Evolutionary conservation across 208 protist genomes (phyloP).

Genomic region (Leishmania arabica): DNA sequence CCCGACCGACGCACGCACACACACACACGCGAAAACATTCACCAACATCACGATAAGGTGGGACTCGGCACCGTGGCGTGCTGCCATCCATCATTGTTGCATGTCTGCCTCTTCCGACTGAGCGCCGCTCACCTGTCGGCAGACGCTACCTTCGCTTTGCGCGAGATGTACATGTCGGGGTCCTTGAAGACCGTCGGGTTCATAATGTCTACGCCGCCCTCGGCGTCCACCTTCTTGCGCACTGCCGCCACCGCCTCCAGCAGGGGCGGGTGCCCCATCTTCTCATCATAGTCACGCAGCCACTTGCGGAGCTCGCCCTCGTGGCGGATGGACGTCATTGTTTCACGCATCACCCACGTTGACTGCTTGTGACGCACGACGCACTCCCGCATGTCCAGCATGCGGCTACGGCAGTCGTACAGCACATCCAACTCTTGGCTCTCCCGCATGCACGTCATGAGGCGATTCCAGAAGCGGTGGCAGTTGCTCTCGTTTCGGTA

Average conservation of each 20-base stretch:
- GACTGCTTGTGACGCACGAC: constrained; percentile 80
- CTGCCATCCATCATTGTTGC: not conserved
- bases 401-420: constrained; percentile 86
- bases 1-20: not conserved
- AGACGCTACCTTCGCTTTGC: not conserved
- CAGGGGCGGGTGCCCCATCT: constrained; percentile 80
- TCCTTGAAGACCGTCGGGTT: constrained; percentile 89
- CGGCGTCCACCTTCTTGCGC: constrained; percentile 55
- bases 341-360: constrained; percentile 87
- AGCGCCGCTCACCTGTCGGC: not conserved
- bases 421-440: constrained; percentile 87
- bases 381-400: constrained; percentile 87
- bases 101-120: too few species aligned
- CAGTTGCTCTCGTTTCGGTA: constrained; percentile 79
- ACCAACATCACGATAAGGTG: not conserved
- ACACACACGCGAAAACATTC: not conserved
- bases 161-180: constrained; percentile 75
- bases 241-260: constrained; percentile 78
- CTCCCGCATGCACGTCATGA: constrained; percentile 85
- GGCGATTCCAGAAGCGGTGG: constrained; percentile 77
- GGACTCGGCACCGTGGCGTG: not conserved
- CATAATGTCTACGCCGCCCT: constrained; percentile 74
- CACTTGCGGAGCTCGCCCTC: constrained; percentile 71
- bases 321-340: constrained; percentile 75
- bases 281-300: constrained; percentile 76